phyloP scores from a whole-genome alignment of 306 rosid genomes.

The Quercus berberidifolia region DNA sequence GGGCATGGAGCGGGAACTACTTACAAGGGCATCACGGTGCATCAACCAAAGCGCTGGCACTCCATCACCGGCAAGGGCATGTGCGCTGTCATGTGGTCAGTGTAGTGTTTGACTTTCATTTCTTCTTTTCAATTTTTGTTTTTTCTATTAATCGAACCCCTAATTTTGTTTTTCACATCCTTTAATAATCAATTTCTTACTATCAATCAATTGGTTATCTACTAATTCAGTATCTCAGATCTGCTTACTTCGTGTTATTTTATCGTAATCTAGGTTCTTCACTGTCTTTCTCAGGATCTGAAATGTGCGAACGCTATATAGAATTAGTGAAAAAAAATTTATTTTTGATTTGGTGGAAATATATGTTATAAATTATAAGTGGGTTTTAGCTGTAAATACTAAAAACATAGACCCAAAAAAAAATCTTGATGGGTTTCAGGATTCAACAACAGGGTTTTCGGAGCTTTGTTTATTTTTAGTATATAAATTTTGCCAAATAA shows the following conservation, averaged over 20 bases:
- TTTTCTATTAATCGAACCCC: not conserved
- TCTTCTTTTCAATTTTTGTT: not conserved
- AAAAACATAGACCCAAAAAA: not conserved
- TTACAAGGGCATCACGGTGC: constrained; percentile 45
- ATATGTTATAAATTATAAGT: not conserved
- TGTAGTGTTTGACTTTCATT: not conserved
- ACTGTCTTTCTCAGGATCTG: not conserved
- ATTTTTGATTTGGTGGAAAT: not conserved
- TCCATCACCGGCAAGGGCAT: constrained; percentile 85
- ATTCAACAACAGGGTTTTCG: not conserved
- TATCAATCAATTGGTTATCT: not conserved
- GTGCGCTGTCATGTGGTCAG: constrained; percentile 91
- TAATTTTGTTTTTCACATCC: not conserved
- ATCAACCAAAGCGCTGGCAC: constrained; percentile 87
- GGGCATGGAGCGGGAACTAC: constrained; percentile 54
- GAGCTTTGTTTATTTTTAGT: not conserved
- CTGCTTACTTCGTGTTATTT: not conserved
- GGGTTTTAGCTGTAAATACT: not conserved
- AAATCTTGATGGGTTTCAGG: not conserved
- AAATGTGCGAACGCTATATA: not conserved
- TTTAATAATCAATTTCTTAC: not conserved
- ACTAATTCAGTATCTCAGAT: not conserved
- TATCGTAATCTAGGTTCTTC: too few species aligned
- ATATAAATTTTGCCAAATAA: not conserved
- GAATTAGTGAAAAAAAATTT: too few species aligned